A percentile compares a stretch with the other conserved stretches of the same genome.
These are phyloP conservation scores for Yamadazyma aaseri DNA, from an alignment of 1,139 yeast genomes.

Conservation along the genomic window DNA sequence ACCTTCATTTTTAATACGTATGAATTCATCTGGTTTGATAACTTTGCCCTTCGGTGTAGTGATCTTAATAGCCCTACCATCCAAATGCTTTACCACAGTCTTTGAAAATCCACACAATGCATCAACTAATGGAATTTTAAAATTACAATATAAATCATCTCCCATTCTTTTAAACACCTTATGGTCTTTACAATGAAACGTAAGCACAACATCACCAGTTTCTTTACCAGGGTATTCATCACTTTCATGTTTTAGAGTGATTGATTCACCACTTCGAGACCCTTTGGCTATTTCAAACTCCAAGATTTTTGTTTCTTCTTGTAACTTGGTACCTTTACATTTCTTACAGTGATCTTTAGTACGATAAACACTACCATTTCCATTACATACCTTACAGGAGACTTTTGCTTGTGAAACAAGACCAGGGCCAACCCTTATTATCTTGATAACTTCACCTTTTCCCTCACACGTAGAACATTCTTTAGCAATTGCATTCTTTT, in stretches of 20 bases:
- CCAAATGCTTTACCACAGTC: slow-evolving; percentile 70
- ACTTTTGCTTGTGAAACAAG: slow-evolving; percentile 63
- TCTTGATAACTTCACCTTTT: slow-evolving; percentile 58
- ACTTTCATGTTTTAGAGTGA: slow-evolving; percentile 67
- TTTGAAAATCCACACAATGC: slow-evolving; percentile 79
- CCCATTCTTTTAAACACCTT: slow-evolving; percentile 55
- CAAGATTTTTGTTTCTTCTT: slow-evolving; percentile 68
- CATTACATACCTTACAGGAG: slow-evolving; percentile 70
- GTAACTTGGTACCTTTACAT: slow-evolving; percentile 65
- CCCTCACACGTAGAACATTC: slow-evolving; percentile 74
- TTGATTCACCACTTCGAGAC: slow-evolving; percentile 56
- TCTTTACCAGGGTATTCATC: slow-evolving; percentile 74
- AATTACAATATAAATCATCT: slow-evolving; percentile 61
- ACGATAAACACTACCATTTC: slow-evolving; percentile 62
- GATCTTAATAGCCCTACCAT: slow-evolving; percentile 69
- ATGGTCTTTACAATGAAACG: slow-evolving; percentile 49
- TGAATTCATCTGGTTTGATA: slow-evolving; percentile 70
- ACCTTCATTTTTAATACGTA: slow-evolving; percentile 75
- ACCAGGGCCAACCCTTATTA: slow-evolving; percentile 75
- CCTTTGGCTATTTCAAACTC: slow-evolving; percentile 83
- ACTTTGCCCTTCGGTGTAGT: slow-evolving; percentile 76
- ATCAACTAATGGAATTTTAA: slow-evolving; percentile 69
- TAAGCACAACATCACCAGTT: slow-evolving; percentile 78
- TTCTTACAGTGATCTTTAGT: slow-evolving; percentile 73
- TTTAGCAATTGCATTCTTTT: slow-evolving; percentile 54